A percentile compares a stretch with the other conserved stretches of the same genome.
Conservation (phyloP, 768 basidiomycete genomes). For the Russula emetica region DNA sequence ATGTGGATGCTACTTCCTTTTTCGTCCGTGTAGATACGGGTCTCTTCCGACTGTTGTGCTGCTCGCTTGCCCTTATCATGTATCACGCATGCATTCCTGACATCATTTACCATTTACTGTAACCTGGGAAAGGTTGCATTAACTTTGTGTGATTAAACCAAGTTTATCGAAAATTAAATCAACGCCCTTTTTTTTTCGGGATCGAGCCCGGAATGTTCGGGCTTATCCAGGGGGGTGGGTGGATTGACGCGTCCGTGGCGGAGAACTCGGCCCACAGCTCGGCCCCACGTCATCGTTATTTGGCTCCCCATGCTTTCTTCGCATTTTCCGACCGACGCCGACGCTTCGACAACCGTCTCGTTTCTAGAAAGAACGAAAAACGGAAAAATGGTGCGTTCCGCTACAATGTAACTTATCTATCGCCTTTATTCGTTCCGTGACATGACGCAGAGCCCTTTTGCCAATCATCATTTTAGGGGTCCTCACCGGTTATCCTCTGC, state of each 20-base stretch:
- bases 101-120: slow-evolving; percentile 9
- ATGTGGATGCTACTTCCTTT: not conserved
- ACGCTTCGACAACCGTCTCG: not conserved
- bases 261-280: not conserved
- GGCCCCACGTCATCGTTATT: slow-evolving; percentile 16
- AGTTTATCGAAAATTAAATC: not conserved
- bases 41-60: not conserved
- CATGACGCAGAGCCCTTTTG: slow-evolving; percentile 4
- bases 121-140: not conserved
- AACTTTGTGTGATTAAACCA: not conserved
- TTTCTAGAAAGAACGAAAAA: slow-evolving; percentile 12
- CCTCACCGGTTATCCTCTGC: not conserved
- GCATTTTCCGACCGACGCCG: slow-evolving; percentile 15
- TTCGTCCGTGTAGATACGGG: not conserved
- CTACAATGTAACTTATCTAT: not conserved
- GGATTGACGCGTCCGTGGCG: slow-evolving; percentile 1
- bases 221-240: not conserved
- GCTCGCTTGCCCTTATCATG: not conserved
- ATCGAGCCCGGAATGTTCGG: slow-evolving; percentile 10
- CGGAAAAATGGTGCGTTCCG: not conserved
- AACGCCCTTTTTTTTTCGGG: not conserved
- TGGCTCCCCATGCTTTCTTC: not conserved
- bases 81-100: not conserved
- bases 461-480: slow-evolving; percentile 13
- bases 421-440: not conserved